phyloP scores from a whole-genome alignment of 2,329 filamentous ascomycete genomes.

The Colletotrichum sp. region DNA sequence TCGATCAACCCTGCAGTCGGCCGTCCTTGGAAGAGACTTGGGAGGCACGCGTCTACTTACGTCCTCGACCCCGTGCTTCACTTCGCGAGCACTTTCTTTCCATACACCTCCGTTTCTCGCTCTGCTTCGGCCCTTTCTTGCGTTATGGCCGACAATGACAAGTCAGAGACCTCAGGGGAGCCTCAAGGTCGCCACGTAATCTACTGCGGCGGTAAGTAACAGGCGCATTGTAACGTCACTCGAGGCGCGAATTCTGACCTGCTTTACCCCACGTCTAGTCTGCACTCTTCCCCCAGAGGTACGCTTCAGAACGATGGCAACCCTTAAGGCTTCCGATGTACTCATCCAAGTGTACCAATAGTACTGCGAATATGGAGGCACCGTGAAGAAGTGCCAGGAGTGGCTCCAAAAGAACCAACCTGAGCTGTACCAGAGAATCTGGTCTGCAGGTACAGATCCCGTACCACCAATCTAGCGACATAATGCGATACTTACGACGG shows the following conservation, averaged over 20 bases:
- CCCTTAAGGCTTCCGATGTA: neutral
- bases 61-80: constrained; percentile 14
- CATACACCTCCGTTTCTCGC: neutral
- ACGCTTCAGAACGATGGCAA: constrained; percentile 23
- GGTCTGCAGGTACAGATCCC: constrained; percentile 74
- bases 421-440: constrained; percentile 77
- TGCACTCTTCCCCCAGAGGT: constrained; percentile 71
- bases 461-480: neutral
- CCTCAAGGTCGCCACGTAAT: constrained; percentile 55
- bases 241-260: constrained; percentile 10
- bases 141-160: constrained; percentile 60
- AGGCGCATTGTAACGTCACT: neutral
- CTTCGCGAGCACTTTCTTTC: neutral
- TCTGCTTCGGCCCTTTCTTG: constrained; percentile 22
- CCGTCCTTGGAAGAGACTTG: constrained; percentile 6
- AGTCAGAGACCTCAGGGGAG: constrained; percentile 47
- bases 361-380: constrained; percentile 99
- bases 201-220: constrained; percentile 62
- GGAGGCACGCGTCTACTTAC: constrained; percentile 12
- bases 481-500: neutral
- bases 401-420: constrained; percentile 83
- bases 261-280: constrained; percentile 43
- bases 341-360: constrained; percentile 37
- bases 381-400: constrained; percentile 94
- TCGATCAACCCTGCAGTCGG: constrained; percentile 21